Base-by-base conservation (phyloP, 495 filamentous ascomycete genomes). In the Penicillium simplicissimum region DNA sequence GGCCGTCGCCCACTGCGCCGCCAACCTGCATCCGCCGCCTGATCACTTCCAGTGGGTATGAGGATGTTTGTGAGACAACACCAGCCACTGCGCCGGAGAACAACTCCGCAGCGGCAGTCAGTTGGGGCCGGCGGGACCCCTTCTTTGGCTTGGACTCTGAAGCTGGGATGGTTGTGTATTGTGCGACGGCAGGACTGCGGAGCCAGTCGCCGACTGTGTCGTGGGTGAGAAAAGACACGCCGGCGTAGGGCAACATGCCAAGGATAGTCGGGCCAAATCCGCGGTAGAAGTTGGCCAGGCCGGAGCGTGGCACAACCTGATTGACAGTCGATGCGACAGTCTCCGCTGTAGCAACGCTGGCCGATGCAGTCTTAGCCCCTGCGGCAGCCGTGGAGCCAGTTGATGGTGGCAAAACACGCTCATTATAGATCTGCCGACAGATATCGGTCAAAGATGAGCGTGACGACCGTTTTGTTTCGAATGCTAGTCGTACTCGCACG, bases 191-290 rank as follows among this genome's bases (percentile, higher is more conserved):
- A 0, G 87, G 87, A 36, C 78, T 76, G 1, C 95, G 90, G 43
- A 98, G 82, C 36, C 90, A 70, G 72, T 98, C 95, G 25, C 91
- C 87, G 1, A 85, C 83, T 4, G 90, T 90, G 70, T 98, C 95
- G 73, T 98, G 95, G 0, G 92, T 96, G 35, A 98, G 84, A 80
- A 98, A 98, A n/a, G 93, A 97, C 68, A 96, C 86, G 52, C 95
- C 95, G 14, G 96, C 95, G 67, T 98, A 98, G 3, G 95, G 95
- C 14, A 98, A 71, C 94, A 98, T 98, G 49, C 95, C 95, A 38
- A 91, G 76, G 14, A 98, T 71, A 0, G 95, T 98, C 0, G 94
- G 88, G 0, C 85, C 87, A 72, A 98, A 98, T 14, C 95, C 95
- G 35, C 95, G 88, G 73, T 96, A 98, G 75, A 98, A 98, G 74